Evolutionary conservation across 2,329 filamentous ascomycete genomes (phyloP).

Genomic region (Fonsecaea pugnacius): DNA sequence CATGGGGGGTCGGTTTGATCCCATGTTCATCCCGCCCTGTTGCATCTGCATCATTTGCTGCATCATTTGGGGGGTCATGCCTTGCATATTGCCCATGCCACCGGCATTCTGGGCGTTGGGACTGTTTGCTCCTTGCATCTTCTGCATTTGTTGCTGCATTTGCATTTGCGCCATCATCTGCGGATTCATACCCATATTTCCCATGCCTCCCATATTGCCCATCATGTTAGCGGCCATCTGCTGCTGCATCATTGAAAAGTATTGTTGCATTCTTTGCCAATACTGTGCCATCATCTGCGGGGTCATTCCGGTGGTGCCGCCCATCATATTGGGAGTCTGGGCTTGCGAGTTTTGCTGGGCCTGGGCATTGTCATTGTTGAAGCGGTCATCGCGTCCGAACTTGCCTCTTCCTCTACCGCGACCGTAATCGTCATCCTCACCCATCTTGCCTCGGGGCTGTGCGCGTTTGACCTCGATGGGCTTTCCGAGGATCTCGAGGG

Average conservation of each 20-base stretch:
- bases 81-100: slow-evolving; percentile 34
- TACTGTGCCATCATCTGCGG: slow-evolving; percentile 98
- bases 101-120: slow-evolving; percentile 37
- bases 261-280: slow-evolving; percentile 98
- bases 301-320: slow-evolving; percentile 70
- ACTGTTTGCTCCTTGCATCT: slow-evolving; percentile 45
- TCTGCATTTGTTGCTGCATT: slow-evolving; percentile 60
- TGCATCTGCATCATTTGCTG: slow-evolving; percentile 61
- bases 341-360: slow-evolving; percentile 49
- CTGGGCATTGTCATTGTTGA: slow-evolving; percentile 47
- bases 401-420: slow-evolving; percentile 53
- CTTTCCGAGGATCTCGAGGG: slow-evolving; percentile 92
- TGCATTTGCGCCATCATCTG: slow-evolving; percentile 61
- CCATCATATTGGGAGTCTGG: slow-evolving; percentile 37
- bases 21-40: slow-evolving; percentile 40
- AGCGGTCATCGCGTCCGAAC: slow-evolving; percentile 47
- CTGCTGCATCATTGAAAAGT: slow-evolving; percentile 93
- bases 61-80: slow-evolving; percentile 48
- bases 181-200: slow-evolving; percentile 46
- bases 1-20: slow-evolving; percentile 37
- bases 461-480: slow-evolving; percentile 98
- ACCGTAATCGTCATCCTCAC: slow-evolving; percentile 79
- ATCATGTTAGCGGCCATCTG: slow-evolving; percentile 73
- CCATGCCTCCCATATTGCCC: slow-evolving; percentile 65
- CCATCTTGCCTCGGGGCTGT: slow-evolving; percentile 90